A percentile compares a stretch with the other conserved stretches of the same genome.
Conservation (phyloP, 2,329 filamentous ascomycete genomes). For the Gliomastix tumulicola region DNA sequence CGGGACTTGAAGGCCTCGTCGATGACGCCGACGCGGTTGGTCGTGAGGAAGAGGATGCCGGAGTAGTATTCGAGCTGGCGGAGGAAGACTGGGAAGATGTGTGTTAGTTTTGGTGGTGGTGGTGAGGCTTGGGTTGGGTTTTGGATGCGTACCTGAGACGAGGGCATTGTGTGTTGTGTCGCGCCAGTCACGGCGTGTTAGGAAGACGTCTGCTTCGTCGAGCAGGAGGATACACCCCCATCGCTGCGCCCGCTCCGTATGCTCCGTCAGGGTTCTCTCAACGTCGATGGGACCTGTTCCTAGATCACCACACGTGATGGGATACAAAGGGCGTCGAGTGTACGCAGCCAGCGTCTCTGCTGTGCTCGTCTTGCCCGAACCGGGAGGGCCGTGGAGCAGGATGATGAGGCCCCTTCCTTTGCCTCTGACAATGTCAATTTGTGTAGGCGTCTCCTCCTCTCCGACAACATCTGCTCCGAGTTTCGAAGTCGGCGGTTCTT, state of each 20-base stretch:
- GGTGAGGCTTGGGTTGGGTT: neutral
- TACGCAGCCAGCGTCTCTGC: slow-evolving; percentile 17
- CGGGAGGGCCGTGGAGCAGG: slow-evolving; percentile 38
- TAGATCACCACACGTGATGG: slow-evolving; percentile 10
- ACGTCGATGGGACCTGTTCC: slow-evolving; percentile 5
- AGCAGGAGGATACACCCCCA: slow-evolving; percentile 11
- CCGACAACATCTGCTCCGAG: neutral
- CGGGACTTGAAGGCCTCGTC: slow-evolving; percentile 22
- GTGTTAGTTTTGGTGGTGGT: neutral
- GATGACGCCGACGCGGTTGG: slow-evolving; percentile 19
- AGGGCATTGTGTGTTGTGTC: slow-evolving; percentile 7
- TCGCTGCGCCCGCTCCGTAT: slow-evolving; percentile 5
- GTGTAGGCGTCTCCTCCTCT: neutral
- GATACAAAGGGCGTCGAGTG: slow-evolving; percentile 5
- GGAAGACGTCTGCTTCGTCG: slow-evolving; percentile 11
- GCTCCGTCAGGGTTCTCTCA: slow-evolving; percentile 4
- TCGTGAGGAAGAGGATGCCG: slow-evolving; percentile 21
- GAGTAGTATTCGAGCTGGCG: slow-evolving; percentile 3
- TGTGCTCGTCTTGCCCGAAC: slow-evolving; percentile 42
- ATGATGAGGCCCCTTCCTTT: slow-evolving; percentile 45
- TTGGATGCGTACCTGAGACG: slow-evolving; percentile 5
- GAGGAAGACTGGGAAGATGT: slow-evolving; percentile 1
- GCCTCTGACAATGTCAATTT: slow-evolving; percentile 38
- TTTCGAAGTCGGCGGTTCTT: neutral
- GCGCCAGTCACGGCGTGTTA: neutral